Evolutionary conservation across 768 basidiomycete genomes (phyloP), one percentile per base, ranked within the genome.

Genomic region (Kwoniella bestiolae): DNA sequence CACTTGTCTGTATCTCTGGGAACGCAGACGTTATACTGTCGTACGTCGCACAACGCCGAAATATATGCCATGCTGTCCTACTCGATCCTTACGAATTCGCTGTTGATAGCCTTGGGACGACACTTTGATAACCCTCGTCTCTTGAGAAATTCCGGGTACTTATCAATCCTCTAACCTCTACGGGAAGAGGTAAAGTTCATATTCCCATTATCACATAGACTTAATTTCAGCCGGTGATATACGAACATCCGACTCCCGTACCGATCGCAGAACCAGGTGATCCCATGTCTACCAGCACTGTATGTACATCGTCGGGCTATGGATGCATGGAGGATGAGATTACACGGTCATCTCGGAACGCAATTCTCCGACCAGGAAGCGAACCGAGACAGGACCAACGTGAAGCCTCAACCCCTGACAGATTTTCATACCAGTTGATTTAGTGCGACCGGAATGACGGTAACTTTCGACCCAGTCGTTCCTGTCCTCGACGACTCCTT

Each of bases 361-460:
- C n/a, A 5, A 55, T 32, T 6, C 52, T 55, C 52, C 52, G 52
- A 35, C 29, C 31, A 18, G 32, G 52, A 12, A 52, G 50, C 50
- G 50, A 55, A 55, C 52, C 52, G 52, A 55, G 52, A 55, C 52
- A 55, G 46, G 12, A 47, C n/a, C 23, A 47, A 23, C 46, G 46
- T 47, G 46, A 41, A 18, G 38, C 38, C 38, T 41, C 38, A 0
- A 21, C 25, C 25, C n/a, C 25, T 47, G 25, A 47, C 18, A 47
- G n/a, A 3, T 0, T 21, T 25, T 21, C 46, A n/a, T 47, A 47
- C 46, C 50, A 52, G 28, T 14, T 3, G 4, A 52, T 47, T 31
- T 16, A 31, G 50, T 26, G 16, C 50, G 28, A 52, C 52, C 52
- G 52, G 52, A 7, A 34, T 55, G 14, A 55, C 52, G 52, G 31